Conservation (phyloP, 768 basidiomycete species). For the Ramaria sp. region DNA sequence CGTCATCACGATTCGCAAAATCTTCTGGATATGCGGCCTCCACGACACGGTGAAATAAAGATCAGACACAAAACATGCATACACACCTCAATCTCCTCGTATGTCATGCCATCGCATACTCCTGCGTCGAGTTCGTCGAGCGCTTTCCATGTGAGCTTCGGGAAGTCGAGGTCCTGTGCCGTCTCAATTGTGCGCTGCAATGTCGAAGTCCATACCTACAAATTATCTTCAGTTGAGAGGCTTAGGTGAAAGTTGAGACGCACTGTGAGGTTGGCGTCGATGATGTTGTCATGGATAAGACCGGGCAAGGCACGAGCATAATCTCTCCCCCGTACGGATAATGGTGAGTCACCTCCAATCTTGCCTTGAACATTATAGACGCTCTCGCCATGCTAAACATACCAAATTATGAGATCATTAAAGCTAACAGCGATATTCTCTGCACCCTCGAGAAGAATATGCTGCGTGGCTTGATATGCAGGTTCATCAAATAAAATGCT, state of each 20-base stretch:
- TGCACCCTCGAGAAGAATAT: conserved; percentile 93
- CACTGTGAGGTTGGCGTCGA: conserved; percentile 79
- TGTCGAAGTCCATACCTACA: conserved; percentile 97
- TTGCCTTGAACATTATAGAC: conserved; percentile 94
- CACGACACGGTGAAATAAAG: not conserved
- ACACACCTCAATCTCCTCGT: conserved; percentile 90
- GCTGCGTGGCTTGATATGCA: conserved; percentile 92
- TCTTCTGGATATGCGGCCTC: conserved; percentile 95
- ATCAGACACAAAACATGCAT: not conserved
- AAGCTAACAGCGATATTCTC: conserved; percentile 1
- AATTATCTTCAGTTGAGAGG: not conserved
- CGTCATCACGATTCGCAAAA: conserved; percentile 94
- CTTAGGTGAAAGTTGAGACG: conserved; percentile 16
- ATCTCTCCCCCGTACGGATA: conserved; percentile 74
- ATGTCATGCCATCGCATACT: conserved; percentile 99
- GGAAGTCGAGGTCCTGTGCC: conserved; percentile 66
- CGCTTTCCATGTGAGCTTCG: conserved; percentile 97
- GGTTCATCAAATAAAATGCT: conserved; percentile 96
- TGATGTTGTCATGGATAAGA: conserved; percentile 83
- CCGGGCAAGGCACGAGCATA: conserved; percentile 83
- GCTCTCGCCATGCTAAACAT: conserved; percentile 88
- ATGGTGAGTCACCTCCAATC: conserved; percentile 91
- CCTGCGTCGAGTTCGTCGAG: conserved; percentile 97
- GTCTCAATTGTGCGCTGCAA: conserved; percentile 89
- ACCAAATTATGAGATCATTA: not conserved